Percentiles rank a stretch among this genome's conserved stretches.
These are phyloP conservation scores for Mayamaea pseudoterrestris DNA, from an alignment of 108 stramenopile species.

Conservation along the genomic window DNA sequence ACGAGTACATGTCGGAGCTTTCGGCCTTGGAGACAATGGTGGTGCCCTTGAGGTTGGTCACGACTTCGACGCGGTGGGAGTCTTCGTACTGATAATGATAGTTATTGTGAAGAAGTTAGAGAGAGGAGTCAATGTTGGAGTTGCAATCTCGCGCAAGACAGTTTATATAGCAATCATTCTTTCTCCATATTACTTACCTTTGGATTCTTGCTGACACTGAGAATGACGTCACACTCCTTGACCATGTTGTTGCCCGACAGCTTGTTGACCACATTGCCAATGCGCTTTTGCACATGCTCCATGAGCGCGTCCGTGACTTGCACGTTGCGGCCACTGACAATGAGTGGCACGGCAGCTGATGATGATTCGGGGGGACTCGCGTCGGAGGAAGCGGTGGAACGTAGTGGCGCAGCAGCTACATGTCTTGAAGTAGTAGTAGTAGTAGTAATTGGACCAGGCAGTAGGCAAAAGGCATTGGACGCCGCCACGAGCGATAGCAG, in stretches of 20 bases:
- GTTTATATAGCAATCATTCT: too few relatives aligned
- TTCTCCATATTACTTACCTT: constrained; percentile 48
- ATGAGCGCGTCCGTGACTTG: constrained; percentile 66
- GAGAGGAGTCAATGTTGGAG: background rate
- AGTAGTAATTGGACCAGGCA: too few relatives aligned
- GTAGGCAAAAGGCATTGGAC: too few relatives aligned
- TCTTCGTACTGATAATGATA: constrained; percentile 56
- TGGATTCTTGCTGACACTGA: constrained; percentile 77
- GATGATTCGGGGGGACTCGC: too few relatives aligned
- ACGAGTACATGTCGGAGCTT: constrained; percentile 74
- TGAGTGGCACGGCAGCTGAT: constrained; percentile 36
- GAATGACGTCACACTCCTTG: constrained; percentile 63
- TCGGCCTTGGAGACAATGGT: constrained; percentile 59
- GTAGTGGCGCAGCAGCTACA: too few relatives aligned
- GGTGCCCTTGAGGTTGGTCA: constrained; percentile 66
- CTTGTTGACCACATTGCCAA: constrained; percentile 63
- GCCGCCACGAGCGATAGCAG: too few relatives aligned
- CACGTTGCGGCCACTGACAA: constrained; percentile 74
- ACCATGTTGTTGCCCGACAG: constrained; percentile 43
- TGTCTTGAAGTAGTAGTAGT: too few relatives aligned
- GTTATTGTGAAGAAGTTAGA: background rate
- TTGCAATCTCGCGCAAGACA: too few relatives aligned
- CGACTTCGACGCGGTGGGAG: constrained; percentile 64
- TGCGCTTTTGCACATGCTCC: constrained; percentile 62
- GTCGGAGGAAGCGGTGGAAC: too few relatives aligned